Conservation (phyloP, 1,284 basidiomycete genomes). For the Sanghuangporus baumii region DNA sequence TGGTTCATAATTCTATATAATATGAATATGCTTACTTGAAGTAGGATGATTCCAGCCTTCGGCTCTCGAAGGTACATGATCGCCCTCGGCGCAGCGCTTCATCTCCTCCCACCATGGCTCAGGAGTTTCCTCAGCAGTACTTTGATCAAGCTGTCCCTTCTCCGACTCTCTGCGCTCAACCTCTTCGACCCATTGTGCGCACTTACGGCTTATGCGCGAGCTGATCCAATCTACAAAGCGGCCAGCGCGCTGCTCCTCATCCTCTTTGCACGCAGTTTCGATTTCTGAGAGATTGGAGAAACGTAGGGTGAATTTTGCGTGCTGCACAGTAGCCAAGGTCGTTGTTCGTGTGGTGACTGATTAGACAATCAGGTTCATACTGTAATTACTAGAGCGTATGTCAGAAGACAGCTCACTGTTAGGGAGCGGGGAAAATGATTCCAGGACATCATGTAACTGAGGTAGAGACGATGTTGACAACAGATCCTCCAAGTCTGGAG, state of each 20-base stretch:
- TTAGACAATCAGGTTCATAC: neutral
- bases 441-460: constrained; percentile 61
- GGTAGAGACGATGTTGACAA: constrained; percentile 55
- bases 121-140: constrained; percentile 30
- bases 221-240: constrained; percentile 79
- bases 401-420: constrained; percentile 45
- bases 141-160: neutral
- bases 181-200: constrained; percentile 62
- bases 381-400: neutral
- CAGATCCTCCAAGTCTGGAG: constrained; percentile 60
- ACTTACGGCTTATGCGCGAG: constrained; percentile 54
- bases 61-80: constrained; percentile 57
- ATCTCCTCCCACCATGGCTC: constrained; percentile 85
- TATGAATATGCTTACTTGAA: constrained; percentile 46
- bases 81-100: constrained; percentile 65
- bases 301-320: constrained; percentile 63
- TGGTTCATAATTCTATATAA: neutral
- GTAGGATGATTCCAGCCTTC: constrained; percentile 84
- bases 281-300: constrained; percentile 70
- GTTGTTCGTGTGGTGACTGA: constrained; percentile 74
- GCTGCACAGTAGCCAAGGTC: constrained; percentile 59
- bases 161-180: constrained; percentile 35
- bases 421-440: constrained; percentile 78
- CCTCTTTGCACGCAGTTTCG: constrained; percentile 64
- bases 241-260: constrained; percentile 68